Evolutionary conservation across 2,329 filamentous ascomycete species (phyloP).

Genomic region (Colletotrichum spinosum): DNA sequence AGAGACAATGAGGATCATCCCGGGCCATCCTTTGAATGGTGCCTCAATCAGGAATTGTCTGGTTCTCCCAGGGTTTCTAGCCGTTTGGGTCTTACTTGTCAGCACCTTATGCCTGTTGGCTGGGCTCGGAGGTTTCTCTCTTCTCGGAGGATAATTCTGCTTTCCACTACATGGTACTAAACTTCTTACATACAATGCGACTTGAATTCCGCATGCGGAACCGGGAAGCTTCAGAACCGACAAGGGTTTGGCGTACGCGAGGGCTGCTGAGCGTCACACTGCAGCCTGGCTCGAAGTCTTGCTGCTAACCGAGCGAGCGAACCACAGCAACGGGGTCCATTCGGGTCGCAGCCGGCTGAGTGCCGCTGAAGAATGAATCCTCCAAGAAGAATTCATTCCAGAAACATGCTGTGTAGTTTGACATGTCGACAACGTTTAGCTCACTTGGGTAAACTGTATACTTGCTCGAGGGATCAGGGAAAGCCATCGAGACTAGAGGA

Average conservation of each 20-base stretch:
- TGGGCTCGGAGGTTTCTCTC: background rate
- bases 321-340: background rate
- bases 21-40: constrained; percentile 1
- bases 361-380: constrained; percentile 17
- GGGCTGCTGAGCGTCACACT: no score
- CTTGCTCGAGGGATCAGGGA: background rate
- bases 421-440: background rate
- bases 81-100: background rate
- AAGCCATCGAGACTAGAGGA: constrained; percentile 7
- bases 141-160: no score
- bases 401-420: background rate
- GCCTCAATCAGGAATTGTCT: constrained; percentile 9
- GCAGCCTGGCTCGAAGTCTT: no score
- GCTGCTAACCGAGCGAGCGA: background rate
- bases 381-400: background rate
- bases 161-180: no score
- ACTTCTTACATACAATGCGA: no score
- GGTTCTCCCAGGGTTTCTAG: constrained; percentile 13
- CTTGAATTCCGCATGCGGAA: constrained; percentile 16
- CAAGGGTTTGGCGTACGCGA: constrained; percentile 13
- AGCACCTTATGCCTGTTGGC: background rate
- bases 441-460: background rate
- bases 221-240: constrained; percentile 2
- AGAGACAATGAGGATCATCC: constrained; percentile 19
- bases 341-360: background rate